These are phyloP conservation scores for Orbilia ellipsospora DNA, from an alignment of 2,329 filamentous ascomycete species.

Conservation along the genomic window DNA sequence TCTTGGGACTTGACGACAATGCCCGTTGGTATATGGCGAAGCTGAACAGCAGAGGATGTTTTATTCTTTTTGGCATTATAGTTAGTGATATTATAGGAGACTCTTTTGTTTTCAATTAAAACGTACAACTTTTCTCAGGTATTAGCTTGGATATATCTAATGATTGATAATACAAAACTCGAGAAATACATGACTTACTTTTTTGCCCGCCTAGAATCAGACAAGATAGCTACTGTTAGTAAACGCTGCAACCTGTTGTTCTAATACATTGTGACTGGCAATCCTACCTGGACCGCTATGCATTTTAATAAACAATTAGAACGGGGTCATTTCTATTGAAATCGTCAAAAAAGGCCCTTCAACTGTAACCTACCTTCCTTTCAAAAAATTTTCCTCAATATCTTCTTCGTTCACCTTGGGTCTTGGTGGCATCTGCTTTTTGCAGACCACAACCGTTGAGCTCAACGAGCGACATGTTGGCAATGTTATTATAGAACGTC, in stretches of 20 bases:
- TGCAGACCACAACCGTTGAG: conserved; percentile 57
- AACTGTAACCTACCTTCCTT: conserved; percentile 67
- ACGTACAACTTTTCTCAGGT: conserved; percentile 24
- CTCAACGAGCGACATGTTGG: conserved; percentile 22
- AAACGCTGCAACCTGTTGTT: background rate
- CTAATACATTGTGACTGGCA: background rate
- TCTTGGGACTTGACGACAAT: conserved; percentile 94
- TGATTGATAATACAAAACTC: background rate
- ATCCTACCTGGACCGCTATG: conserved; percentile 22
- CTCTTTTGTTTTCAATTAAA: conserved; percentile 59
- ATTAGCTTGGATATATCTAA: conserved; percentile 6
- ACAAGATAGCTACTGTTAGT: background rate
- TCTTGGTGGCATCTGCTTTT: conserved; percentile 78
- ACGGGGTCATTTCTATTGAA: background rate
- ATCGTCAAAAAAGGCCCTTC: background rate
- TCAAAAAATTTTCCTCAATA: conserved; percentile 85
- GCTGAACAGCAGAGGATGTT: conserved; percentile 92
- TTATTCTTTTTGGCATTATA: conserved; percentile 74
- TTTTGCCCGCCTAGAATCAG: conserved; percentile 33
- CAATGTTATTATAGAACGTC: background rate
- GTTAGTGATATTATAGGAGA: conserved; percentile 11
- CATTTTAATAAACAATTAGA: conserved; percentile 69
- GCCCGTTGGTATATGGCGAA: conserved; percentile 89
- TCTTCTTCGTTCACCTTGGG: conserved; percentile 80
- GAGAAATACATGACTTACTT: conserved; percentile 2